These are phyloP conservation scores for Pharnaceum exiguum DNA, from an alignment of 148 eudicot species.

Conservation along the genomic window DNA sequence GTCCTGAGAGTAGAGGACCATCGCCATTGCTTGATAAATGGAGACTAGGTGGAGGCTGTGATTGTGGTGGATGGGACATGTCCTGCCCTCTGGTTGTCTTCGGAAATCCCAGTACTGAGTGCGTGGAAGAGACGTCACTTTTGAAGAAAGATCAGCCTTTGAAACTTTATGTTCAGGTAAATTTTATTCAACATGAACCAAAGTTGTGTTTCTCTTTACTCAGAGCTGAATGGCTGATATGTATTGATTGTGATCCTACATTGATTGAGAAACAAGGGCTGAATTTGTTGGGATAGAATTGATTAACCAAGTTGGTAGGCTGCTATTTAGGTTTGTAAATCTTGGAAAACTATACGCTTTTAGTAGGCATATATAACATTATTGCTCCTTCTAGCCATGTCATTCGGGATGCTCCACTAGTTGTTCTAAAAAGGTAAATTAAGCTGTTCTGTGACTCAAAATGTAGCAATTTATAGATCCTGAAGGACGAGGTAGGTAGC, in stretches of 20 bases:
- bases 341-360: not conserved
- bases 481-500: no score
- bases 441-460: no score
- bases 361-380: no score
- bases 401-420: no score
- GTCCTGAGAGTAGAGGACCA: constrained; percentile 57
- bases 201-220: not conserved
- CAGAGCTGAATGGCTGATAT: not conserved
- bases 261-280: not conserved
- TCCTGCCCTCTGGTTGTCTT: constrained; percentile 73
- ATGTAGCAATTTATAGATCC: no score
- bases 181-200: constrained; percentile 3
- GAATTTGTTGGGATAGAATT: not conserved
- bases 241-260: not conserved
- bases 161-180: constrained; percentile 68
- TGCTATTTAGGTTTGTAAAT: not conserved
- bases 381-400: no score
- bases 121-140: constrained; percentile 27
- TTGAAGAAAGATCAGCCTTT: constrained; percentile 38
- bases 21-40: constrained; percentile 78
- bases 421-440: no score
- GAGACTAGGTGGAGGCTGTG: constrained; percentile 86
- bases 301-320: not conserved
- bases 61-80: constrained; percentile 99
- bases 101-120: constrained; percentile 34